Conservation (phyloP, 306 rosid genomes). For the Canavalia gladiata region DNA sequence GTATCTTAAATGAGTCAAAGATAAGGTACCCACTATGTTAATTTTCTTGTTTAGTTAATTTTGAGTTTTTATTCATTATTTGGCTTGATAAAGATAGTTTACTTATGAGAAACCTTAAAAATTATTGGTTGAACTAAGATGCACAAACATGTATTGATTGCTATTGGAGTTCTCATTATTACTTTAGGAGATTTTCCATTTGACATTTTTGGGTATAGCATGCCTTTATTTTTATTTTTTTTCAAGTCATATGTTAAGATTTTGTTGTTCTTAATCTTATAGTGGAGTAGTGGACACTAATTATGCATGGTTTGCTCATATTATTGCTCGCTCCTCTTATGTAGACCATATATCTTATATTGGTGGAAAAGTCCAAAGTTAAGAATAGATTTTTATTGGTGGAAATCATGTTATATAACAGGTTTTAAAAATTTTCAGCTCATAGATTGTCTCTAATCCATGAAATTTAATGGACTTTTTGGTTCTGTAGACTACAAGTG, state of each 20-base stretch:
- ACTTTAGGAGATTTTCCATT: conserved; percentile 94
- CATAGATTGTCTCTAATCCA: too few relatives aligned
- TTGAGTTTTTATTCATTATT: background rate
- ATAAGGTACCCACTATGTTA: conserved; percentile 48
- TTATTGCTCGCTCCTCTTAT: conserved; percentile 38
- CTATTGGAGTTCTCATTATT: conserved; percentile 88
- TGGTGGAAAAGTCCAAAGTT: conserved; percentile 96
- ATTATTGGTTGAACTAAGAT: background rate
- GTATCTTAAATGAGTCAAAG: too few relatives aligned
- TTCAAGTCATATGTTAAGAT: conserved; percentile 67
- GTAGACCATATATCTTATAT: conserved; percentile 96
- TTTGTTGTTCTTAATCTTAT: conserved; percentile 31
- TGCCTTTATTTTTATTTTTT: conserved; percentile 91
- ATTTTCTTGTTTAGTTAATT: conserved; percentile 17
- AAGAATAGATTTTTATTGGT: conserved; percentile 90
- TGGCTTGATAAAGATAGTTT: conserved; percentile 1
- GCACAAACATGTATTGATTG: conserved; percentile 58
- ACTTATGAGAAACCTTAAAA: background rate
- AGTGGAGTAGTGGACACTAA: background rate
- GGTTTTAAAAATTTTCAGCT: too few relatives aligned
- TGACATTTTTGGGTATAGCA: conserved; percentile 87
- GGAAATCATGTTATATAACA: conserved; percentile 96
- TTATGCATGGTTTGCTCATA: conserved; percentile 46
- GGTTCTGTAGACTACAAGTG: too few relatives aligned
- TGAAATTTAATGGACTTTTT: too few relatives aligned